These are phyloP conservation scores for Phytopythium montanum DNA, from an alignment of 352 stramenopile genomes.

Conservation along the genomic window DNA sequence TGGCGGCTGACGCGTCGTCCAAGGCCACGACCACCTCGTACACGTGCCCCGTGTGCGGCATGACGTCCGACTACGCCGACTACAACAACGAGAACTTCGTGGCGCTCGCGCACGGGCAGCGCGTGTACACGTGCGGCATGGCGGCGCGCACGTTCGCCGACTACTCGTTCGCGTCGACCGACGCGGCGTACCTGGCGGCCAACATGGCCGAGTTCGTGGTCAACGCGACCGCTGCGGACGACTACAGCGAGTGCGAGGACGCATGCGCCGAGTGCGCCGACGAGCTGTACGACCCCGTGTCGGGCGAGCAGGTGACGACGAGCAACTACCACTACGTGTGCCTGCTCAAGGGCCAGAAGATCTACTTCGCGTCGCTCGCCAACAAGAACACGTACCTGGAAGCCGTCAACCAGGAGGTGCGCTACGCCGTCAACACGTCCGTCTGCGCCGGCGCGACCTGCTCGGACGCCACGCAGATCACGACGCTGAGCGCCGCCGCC, in stretches of 20 bases:
- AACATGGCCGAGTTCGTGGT: constrained; percentile 56
- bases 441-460: constrained; percentile 57
- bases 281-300: constrained; percentile 58
- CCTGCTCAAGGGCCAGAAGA: constrained; percentile 73
- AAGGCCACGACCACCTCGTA: constrained; percentile 46
- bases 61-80: constrained; percentile 20
- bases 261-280: constrained; percentile 40
- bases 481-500: constrained; percentile 42
- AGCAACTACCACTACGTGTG: constrained; percentile 73
- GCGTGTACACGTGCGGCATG: constrained; percentile 80
- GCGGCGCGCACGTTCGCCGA: constrained; percentile 32
- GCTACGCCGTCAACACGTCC: constrained; percentile 45
- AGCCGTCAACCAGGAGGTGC: constrained; percentile 47
- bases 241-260: constrained; percentile 32
- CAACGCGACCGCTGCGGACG: constrained; percentile 30
- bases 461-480: constrained; percentile 57
- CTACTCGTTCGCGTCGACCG: constrained; percentile 57
- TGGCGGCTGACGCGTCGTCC: constrained; percentile 67
- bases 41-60: constrained; percentile 64
- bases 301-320: constrained; percentile 43
- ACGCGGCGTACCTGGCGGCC: constrained; percentile 66
- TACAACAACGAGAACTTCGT: constrained; percentile 64
- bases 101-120: constrained; percentile 50
- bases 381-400: constrained; percentile 63
- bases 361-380: constrained; percentile 75